A percentile compares a stretch with the other conserved stretches of the same genome.
phyloP scores from a whole-genome alignment of 495 filamentous ascomycete species.

The Penicillium egyptiacum region DNA sequence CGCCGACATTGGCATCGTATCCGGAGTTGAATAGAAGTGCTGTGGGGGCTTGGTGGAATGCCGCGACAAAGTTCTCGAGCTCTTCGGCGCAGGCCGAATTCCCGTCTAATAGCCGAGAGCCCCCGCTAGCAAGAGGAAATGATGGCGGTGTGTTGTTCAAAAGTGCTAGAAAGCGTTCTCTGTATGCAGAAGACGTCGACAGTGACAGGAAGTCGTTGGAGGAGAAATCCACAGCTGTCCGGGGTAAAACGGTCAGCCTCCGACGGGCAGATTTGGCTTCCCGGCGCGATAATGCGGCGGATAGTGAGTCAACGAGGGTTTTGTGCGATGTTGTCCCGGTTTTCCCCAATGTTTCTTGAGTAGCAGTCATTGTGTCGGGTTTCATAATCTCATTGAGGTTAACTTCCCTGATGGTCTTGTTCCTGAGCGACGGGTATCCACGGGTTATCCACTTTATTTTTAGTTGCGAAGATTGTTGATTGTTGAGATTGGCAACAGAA shows the following conservation, averaged over 20 bases:
- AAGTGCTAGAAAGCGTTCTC: slow-evolving; percentile 31
- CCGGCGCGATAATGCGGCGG: slow-evolving; percentile 37
- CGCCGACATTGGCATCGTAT: slow-evolving; percentile 72
- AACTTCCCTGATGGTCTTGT: not conserved
- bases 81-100: slow-evolving; percentile 64
- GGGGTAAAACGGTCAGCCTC: slow-evolving; percentile 37
- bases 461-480: not conserved
- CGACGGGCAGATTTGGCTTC: slow-evolving; percentile 49
- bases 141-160: slow-evolving; percentile 33
- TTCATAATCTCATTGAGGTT: not conserved
- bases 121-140: slow-evolving; percentile 43
- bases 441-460: not conserved
- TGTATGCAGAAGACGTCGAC: slow-evolving; percentile 36
- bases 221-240: slow-evolving; percentile 42
- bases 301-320: slow-evolving; percentile 40
- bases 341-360: not conserved
- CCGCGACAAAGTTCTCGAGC: slow-evolving; percentile 63
- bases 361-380: not conserved
- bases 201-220: slow-evolving; percentile 52
- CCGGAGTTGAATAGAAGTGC: slow-evolving; percentile 78
- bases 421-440: not conserved
- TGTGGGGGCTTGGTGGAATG: slow-evolving; percentile 61
- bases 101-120: slow-evolving; percentile 56
- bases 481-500: not conserved
- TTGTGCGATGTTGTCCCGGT: slow-evolving; percentile 6